Conservation (phyloP, 345 rosid species). For the Pistacia atlantica region DNA sequence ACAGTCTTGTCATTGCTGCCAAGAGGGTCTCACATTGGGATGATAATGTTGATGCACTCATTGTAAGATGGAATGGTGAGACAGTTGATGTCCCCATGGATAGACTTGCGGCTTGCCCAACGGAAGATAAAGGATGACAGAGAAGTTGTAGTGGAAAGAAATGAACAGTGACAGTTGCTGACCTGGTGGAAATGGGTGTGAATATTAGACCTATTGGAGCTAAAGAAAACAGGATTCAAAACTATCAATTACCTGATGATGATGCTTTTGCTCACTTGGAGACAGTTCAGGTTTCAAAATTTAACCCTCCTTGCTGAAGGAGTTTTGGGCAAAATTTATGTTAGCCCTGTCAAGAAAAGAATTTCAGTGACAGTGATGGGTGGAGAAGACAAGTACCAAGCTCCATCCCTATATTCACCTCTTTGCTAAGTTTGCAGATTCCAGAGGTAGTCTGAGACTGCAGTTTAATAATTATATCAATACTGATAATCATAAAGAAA, state of each 20-base stretch:
- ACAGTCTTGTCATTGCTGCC: conserved; percentile 67
- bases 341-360: conserved; percentile 68
- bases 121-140: conserved; percentile 48
- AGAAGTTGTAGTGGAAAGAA: conserved; percentile 59
- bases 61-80: conserved; percentile 52
- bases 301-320: conserved; percentile 67
- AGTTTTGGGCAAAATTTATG: conserved; percentile 74
- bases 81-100: conserved; percentile 56
- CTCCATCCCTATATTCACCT: conserved; percentile 69
- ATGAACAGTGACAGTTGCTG: conserved; percentile 58
- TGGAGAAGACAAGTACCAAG: conserved; percentile 77
- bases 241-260: conserved; percentile 60
- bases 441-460: conserved; percentile 37
- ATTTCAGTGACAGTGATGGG: conserved; percentile 84
- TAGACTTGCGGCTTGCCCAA: conserved; percentile 49
- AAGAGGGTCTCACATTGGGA: conserved; percentile 61
- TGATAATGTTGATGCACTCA: conserved; percentile 53
- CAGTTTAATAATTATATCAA: conserved; percentile 3
- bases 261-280: conserved; percentile 80
- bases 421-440: conserved; percentile 67
- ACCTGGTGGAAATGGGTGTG: conserved; percentile 59
- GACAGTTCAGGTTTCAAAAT: conserved; percentile 66
- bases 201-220: conserved; percentile 60
- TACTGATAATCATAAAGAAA: neutral
- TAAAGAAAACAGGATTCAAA: conserved; percentile 64